These are phyloP conservation scores for Heterobasidion parviporum DNA, from an alignment of 1,284 basidiomycete genomes.

Conservation along the genomic window DNA sequence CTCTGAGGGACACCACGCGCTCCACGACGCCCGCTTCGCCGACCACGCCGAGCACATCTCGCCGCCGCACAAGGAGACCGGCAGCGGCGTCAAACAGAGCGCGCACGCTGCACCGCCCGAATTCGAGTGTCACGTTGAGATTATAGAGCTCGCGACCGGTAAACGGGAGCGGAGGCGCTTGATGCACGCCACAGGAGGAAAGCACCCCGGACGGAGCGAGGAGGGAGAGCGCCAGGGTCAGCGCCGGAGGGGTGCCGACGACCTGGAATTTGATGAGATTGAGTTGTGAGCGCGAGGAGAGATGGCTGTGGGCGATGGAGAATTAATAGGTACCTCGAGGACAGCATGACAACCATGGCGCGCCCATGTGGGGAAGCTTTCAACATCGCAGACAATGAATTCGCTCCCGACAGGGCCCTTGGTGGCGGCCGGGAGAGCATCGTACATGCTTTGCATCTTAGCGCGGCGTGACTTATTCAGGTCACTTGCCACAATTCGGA, in stretches of 20 bases:
- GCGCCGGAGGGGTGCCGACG: slow-evolving; percentile 69
- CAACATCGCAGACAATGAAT: slow-evolving; percentile 42
- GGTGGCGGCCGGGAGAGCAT: slow-evolving; percentile 34
- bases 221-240: slow-evolving; percentile 68
- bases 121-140: slow-evolving; percentile 78
- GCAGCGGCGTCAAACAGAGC: slow-evolving; percentile 72
- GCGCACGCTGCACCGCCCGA: slow-evolving; percentile 82
- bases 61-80: slow-evolving; percentile 59
- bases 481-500: slow-evolving; percentile 57
- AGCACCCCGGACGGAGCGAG: slow-evolving; percentile 79
- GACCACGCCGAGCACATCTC: slow-evolving; percentile 53
- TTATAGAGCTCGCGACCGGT: slow-evolving; percentile 63
- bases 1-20: slow-evolving; percentile 45
- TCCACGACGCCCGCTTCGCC: slow-evolving; percentile 42
- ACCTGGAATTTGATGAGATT: slow-evolving; percentile 37
- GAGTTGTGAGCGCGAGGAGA: background rate
- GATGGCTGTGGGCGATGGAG: background rate
- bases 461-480: slow-evolving; percentile 43
- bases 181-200: slow-evolving; percentile 72
- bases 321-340: slow-evolving; percentile 42
- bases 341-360: slow-evolving; percentile 53
- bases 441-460: slow-evolving; percentile 50
- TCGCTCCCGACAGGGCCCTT: slow-evolving; percentile 30
- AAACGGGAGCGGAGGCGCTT: slow-evolving; percentile 46
- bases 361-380: slow-evolving; percentile 21